A percentile compares a stretch with the other conserved stretches of the same genome.
Conservation (phyloP, 306 rosid species). For the Lagenaria siceraria region DNA sequence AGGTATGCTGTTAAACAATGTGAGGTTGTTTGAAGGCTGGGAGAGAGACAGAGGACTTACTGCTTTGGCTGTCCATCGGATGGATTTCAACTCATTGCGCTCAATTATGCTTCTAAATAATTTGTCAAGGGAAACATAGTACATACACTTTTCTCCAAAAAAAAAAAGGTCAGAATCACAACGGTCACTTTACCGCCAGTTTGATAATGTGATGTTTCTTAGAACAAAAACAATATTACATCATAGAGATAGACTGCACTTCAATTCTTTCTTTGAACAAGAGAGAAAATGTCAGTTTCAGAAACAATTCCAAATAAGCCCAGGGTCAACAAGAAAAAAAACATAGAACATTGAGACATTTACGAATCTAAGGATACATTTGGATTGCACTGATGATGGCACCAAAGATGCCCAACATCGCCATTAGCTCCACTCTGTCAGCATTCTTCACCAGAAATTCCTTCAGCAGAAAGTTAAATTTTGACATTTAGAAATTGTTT, state of each 20-base stretch:
- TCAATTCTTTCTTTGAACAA: too few relatives aligned
- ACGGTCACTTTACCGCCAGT: neutral
- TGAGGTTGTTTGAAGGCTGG: neutral
- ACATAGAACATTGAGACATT: neutral
- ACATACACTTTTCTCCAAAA: neutral
- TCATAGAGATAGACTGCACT: neutral
- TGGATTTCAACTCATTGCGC: slow-evolving; percentile 68
- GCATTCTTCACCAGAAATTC: slow-evolving; percentile 83
- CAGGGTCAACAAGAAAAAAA: neutral
- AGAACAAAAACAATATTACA: neutral
- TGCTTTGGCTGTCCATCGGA: slow-evolving; percentile 81
- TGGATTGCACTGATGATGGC: slow-evolving; percentile 81
- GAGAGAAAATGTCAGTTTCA: neutral
- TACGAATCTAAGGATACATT: slow-evolving; percentile 63
- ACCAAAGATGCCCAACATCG: slow-evolving; percentile 67
- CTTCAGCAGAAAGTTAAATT: slow-evolving; percentile 30
- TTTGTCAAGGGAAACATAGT: slow-evolving; percentile 38
- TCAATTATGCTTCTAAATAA: slow-evolving; percentile 60
- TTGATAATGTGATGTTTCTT: neutral
- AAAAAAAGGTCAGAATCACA: neutral
- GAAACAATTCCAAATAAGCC: neutral
- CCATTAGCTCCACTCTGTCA: slow-evolving; percentile 81
- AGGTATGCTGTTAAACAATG: neutral
- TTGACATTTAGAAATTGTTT: neutral
- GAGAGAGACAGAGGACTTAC: slow-evolving; percentile 23